phyloP scores from a whole-genome alignment of 2,329 filamentous ascomycete genomes.

The Botrytis galanthina region DNA sequence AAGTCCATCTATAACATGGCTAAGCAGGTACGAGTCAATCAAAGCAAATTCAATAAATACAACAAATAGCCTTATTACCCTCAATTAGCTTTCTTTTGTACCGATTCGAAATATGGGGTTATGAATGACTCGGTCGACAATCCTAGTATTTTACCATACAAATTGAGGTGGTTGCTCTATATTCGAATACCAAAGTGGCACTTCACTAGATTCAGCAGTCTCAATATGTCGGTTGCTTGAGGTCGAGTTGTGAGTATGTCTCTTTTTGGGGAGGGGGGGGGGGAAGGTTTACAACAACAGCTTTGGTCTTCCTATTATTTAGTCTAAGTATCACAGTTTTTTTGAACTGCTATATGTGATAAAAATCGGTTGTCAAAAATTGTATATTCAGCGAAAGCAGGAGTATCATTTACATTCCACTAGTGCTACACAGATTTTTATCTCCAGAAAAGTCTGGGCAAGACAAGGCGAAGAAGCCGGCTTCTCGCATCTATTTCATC shows the following conservation, averaged over 20 bases:
- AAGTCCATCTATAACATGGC: no score
- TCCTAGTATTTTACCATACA: background rate
- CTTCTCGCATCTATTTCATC: background rate
- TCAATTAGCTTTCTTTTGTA: background rate
- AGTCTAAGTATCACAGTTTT: background rate
- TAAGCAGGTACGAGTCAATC: background rate
- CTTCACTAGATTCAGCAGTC: background rate
- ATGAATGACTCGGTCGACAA: background rate
- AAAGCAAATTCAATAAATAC: background rate
- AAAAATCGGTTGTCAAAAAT: background rate
- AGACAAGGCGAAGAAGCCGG: background rate
- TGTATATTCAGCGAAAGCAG: background rate
- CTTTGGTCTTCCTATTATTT: background rate
- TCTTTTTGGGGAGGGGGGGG: background rate
- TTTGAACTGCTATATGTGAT: background rate
- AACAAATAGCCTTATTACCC: background rate
- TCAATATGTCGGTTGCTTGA: background rate
- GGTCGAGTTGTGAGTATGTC: no score
- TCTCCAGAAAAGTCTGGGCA: background rate
- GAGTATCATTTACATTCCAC: background rate
- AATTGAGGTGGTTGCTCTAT: background rate
- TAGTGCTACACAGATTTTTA: background rate
- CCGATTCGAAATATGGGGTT: background rate
- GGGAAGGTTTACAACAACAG: background rate
- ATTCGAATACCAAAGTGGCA: no score